Percentiles rank a stretch among this genome's conserved stretches.
These are phyloP conservation scores for Graphilbum fragrans DNA, from an alignment of 2,329 filamentous ascomycete species.

Conservation along the genomic window DNA sequence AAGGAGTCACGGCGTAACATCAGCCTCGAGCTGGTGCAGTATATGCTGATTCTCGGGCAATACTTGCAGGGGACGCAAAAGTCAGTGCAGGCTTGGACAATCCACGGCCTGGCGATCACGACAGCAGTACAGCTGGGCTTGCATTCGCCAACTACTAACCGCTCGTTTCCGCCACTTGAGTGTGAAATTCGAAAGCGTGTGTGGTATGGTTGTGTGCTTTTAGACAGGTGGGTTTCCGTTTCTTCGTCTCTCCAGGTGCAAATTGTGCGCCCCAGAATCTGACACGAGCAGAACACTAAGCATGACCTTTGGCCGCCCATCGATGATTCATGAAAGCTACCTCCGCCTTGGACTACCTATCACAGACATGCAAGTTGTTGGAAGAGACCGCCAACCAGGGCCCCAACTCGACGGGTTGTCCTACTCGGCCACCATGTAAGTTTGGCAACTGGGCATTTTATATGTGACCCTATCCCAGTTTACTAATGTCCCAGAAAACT, in stretches of 20 bases:
- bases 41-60: conserved; percentile 33
- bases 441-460: background rate
- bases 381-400: background rate
- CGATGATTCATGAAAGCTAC: conserved; percentile 30
- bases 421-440: conserved; percentile 23
- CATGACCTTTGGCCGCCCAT: conserved; percentile 38
- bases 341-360: conserved; percentile 25
- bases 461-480: no score
- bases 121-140: conserved; percentile 38
- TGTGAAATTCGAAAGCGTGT: conserved; percentile 33
- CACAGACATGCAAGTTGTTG: conserved; percentile 1
- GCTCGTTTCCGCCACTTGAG: conserved; percentile 24
- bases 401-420: background rate
- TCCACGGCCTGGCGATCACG: conserved; percentile 38
- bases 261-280: conserved; percentile 13
- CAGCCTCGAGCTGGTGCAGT: conserved; percentile 35
- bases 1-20: conserved; percentile 25
- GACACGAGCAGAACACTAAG: conserved; percentile 23
- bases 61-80: conserved; percentile 42
- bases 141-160: conserved; percentile 27
- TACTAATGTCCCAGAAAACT: conserved; percentile 15
- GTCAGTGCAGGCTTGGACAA: conserved; percentile 39
- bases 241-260: background rate
- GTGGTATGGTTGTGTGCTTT: conserved; percentile 35
- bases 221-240: conserved; percentile 24